These are phyloP conservation scores for Hypoxylon fragiforme DNA, from an alignment of 495 filamentous ascomycete genomes.

Conservation along the genomic window DNA sequence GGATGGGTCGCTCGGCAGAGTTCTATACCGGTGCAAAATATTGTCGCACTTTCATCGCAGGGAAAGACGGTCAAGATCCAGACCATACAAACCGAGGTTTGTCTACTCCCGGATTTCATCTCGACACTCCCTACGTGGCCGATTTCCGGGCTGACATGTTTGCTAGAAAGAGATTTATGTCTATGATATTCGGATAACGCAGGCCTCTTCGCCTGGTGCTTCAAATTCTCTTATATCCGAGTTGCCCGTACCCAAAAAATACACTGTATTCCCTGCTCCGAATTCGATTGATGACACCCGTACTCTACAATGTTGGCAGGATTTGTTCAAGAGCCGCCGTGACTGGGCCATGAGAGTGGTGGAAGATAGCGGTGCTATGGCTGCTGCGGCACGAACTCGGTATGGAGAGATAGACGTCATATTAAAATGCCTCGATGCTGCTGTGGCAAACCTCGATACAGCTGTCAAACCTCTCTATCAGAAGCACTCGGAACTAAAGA, in stretches of 20 bases:
- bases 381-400: constrained; percentile 49
- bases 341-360: constrained; percentile 74
- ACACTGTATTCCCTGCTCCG: constrained; percentile 62
- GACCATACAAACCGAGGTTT: constrained; percentile 74
- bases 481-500: constrained; percentile 71
- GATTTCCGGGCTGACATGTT: neutral
- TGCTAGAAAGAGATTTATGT: constrained; percentile 80
- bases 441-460: constrained; percentile 77
- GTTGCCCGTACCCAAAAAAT: constrained; percentile 60
- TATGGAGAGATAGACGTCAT: constrained; percentile 72
- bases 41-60: constrained; percentile 81
- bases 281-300: constrained; percentile 73
- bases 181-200: constrained; percentile 73
- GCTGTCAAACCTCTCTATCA: constrained; percentile 74
- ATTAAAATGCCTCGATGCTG: constrained; percentile 71
- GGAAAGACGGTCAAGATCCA: constrained; percentile 80
- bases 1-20: constrained; percentile 69
- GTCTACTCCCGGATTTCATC: too few relatives aligned
- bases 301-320: constrained; percentile 79
- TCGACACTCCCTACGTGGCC: neutral
- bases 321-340: constrained; percentile 71
- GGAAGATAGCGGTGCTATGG: constrained; percentile 63
- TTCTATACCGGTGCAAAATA: constrained; percentile 66
- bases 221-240: constrained; percentile 49
- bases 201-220: constrained; percentile 46